These are phyloP conservation scores for Teunomyces funiuensis DNA, from an alignment of 805 yeast species.

Conservation along the genomic window DNA sequence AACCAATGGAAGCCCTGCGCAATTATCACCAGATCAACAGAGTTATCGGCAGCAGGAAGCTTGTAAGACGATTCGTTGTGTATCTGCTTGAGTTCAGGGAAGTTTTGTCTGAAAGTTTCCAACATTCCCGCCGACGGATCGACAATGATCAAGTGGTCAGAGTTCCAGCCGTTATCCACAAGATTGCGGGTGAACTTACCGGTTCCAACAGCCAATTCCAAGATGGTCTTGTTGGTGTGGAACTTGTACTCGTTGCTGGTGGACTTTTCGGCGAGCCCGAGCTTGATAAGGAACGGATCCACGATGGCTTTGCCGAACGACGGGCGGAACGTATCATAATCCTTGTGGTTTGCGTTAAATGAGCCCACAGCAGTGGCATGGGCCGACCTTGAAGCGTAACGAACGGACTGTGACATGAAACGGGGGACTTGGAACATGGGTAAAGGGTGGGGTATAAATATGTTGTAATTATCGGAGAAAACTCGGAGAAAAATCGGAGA, in stretches of 20 bases:
- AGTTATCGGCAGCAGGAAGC: constrained; percentile 44
- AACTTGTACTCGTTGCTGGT: constrained; percentile 11
- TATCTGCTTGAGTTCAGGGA: constrained; percentile 40
- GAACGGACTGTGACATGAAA: not conserved
- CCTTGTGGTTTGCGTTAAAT: constrained; percentile 50
- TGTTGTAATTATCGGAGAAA: too few species aligned
- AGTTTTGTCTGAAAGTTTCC: constrained; percentile 42
- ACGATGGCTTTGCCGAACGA: constrained; percentile 45
- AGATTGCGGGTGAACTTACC: constrained; percentile 59
- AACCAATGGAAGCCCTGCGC: constrained; percentile 74
- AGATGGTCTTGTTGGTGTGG: constrained; percentile 24
- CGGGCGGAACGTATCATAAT: constrained; percentile 55
- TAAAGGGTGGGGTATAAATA: too few species aligned
- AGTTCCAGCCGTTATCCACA: constrained; percentile 35
- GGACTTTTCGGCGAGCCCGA: constrained; percentile 28
- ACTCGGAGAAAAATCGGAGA: too few species aligned
- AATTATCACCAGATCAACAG: constrained; percentile 49
- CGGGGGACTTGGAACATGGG: not conserved
- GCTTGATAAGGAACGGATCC: constrained; percentile 38
- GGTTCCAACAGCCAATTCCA: constrained; percentile 63
- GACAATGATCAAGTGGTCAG: constrained; percentile 40
- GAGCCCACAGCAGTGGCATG: constrained; percentile 44
- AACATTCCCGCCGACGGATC: constrained; percentile 64
- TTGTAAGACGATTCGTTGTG: constrained; percentile 44
- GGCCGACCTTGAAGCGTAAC: constrained; percentile 13